Evolutionary conservation across 306 rosid species (phyloP), one percentile per base, ranked within the genome.

Genomic region (Fagus crenata): DNA sequence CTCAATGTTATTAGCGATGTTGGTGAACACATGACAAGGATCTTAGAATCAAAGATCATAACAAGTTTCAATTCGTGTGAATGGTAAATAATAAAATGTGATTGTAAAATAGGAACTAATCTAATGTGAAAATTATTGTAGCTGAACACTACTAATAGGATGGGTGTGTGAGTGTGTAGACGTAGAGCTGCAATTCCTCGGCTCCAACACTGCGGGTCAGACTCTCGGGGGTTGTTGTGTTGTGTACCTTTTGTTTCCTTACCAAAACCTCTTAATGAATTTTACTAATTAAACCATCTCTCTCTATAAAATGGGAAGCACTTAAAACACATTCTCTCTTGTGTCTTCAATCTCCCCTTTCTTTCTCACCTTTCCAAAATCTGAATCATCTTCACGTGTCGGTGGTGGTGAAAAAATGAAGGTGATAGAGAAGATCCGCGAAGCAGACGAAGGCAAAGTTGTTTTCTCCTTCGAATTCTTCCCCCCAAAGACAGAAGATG

Each of bases 401-500:
- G 37, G 32, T 36, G 28, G 2, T 51, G 73, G 18, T 49, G 71
- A 49, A 9, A 39, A 68, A 35, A 92, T 91, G 98, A 96, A 92
- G 93, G 86, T 96, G 1, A 85, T 96, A 43, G 98, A 96, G 41
- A 96, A 89, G 87, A 96, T 96, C 85, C 73, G 41, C 53, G 89
- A 72, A 5, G 75, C 80, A 1, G 81, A 85, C 5, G 91, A 87
- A n/a, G 78, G 84, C 39, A 89, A 83, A 58, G 98, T 89, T n/a
- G 87, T 89, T 13, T 92, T 96, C 84, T 95, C 97, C 0, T 95
- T 95, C 46, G 97, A 95, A 86, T 95, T 85, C 86, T 92, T 96
- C 80, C 99, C 99, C 0, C 98, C 98, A 0, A 96, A 91, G 88
- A 92, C 98, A 1, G 99, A 92, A 53, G 99, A 96, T 74, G 97